phyloP scores from a whole-genome alignment of 2,329 filamentous ascomycete species.

The Huntiella abstrusa region DNA sequence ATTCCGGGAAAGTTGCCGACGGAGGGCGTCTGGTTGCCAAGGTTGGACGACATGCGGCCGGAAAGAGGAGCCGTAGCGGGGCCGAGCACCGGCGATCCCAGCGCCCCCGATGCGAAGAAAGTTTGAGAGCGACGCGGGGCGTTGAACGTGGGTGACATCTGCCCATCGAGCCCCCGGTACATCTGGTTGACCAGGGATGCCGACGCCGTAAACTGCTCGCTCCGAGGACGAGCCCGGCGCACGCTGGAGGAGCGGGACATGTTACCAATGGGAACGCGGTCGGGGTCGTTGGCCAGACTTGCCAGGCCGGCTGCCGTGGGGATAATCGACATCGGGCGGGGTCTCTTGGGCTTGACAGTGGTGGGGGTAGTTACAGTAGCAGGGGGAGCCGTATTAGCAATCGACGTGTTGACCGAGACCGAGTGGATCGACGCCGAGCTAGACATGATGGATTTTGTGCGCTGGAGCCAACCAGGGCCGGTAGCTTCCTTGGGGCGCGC shows the following conservation, averaged over 20 bases:
- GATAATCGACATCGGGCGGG: constrained; percentile 40
- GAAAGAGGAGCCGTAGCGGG: constrained; percentile 25
- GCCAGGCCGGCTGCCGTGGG: constrained; percentile 18
- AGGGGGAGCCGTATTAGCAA: constrained; percentile 7
- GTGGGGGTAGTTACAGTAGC: constrained; percentile 11
- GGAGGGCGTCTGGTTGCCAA: constrained; percentile 23
- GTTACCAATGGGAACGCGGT: constrained; percentile 51
- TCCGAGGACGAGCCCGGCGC: constrained; percentile 38
- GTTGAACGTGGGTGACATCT: constrained; percentile 38
- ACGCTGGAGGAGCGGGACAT: constrained; percentile 34
- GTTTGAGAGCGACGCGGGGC: constrained; percentile 42
- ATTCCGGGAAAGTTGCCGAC: constrained; percentile 55
- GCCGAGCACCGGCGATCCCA: constrained; percentile 10
- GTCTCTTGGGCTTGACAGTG: constrained; percentile 23
- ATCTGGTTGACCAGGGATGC: constrained; percentile 64
- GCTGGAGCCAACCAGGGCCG: constrained; percentile 34
- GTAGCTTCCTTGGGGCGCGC: constrained; percentile 33
- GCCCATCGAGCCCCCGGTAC: constrained; percentile 56
- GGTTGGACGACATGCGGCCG: constrained; percentile 30
- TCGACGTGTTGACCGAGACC: constrained; percentile 28
- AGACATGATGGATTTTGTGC: constrained; percentile 30
- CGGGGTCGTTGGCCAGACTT: constrained; percentile 43
- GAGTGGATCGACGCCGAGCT: constrained; percentile 23
- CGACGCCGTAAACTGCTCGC: constrained; percentile 42
- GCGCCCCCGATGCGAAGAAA: constrained; percentile 40